Conservation (phyloP, 176 grass and related monocot genomes). For the Stipa capillata region DNA sequence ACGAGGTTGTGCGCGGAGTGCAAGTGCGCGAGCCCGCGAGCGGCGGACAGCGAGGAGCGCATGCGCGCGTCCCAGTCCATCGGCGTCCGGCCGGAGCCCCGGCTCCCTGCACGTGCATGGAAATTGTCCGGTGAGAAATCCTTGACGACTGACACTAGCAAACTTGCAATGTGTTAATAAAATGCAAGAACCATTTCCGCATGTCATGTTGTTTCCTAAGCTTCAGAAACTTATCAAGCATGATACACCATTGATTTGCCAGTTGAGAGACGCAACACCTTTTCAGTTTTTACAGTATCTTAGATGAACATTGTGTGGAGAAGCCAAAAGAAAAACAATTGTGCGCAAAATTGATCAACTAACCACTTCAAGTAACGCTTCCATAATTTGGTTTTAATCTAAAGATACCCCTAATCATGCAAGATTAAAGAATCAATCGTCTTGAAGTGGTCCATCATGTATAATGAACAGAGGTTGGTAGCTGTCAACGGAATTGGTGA, state of each 20-base stretch:
- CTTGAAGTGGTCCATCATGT: slow-evolving; percentile 5
- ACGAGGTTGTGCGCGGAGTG: slow-evolving; percentile 57
- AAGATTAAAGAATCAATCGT: background rate
- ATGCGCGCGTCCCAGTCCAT: slow-evolving; percentile 92
- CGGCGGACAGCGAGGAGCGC: slow-evolving; percentile 59
- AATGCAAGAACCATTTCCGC: background rate
- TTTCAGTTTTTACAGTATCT: background rate
- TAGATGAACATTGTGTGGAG: background rate
- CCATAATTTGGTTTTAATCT: background rate
- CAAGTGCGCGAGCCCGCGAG: slow-evolving; percentile 69
- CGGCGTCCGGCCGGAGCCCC: slow-evolving; percentile 68
- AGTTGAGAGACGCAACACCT: background rate
- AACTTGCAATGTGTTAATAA: background rate
- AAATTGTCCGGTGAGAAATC: slow-evolving; percentile 14
- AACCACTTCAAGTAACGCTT: background rate
- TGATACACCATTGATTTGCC: background rate
- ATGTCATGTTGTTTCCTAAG: background rate
- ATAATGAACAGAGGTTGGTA: slow-evolving; percentile 9
- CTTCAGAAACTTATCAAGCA: background rate
- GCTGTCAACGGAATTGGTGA: background rate
- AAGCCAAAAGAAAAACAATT: background rate
- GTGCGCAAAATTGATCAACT: background rate
- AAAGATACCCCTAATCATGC: background rate
- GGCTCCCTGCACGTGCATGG: slow-evolving; percentile 47
- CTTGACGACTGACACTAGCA: background rate